These are phyloP conservation scores for Fusarium sp. DNA, from an alignment of 2,329 filamentous ascomycete species.

Conservation along the genomic window DNA sequence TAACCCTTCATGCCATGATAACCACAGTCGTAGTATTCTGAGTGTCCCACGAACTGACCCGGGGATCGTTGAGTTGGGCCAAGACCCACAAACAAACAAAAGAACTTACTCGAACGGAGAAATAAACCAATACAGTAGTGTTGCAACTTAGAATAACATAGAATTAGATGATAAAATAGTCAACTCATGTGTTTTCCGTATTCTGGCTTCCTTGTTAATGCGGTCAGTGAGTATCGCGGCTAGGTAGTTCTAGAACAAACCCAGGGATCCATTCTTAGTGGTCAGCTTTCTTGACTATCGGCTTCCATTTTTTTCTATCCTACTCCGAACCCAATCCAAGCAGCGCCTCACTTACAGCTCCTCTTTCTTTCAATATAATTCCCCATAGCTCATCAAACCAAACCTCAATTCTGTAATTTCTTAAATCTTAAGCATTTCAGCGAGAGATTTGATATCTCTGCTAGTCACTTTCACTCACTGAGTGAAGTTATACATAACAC, in stretches of 20 bases:
- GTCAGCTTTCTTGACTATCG: conserved; percentile 1
- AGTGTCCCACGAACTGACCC: background rate
- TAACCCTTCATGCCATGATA: background rate
- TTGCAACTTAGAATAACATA: background rate
- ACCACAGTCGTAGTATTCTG: background rate
- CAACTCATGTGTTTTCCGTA: background rate
- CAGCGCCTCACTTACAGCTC: background rate
- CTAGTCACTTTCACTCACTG: background rate
- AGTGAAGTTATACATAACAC: conserved; percentile 13
- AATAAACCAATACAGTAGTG: background rate
- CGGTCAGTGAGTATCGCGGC: background rate
- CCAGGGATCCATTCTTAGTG: conserved; percentile 29
- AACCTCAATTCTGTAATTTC: background rate
- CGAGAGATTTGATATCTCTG: background rate
- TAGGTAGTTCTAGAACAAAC: conserved; percentile 12
- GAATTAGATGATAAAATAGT: background rate
- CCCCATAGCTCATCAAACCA: background rate
- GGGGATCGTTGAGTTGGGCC: background rate
- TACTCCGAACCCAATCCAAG: background rate
- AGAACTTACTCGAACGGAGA: background rate
- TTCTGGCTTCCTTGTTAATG: background rate
- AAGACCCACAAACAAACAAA: background rate
- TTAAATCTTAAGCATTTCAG: background rate
- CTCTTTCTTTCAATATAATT: background rate
- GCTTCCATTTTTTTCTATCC: conserved; percentile 31